Evolutionary conservation across 768 basidiomycete genomes (phyloP).

Genomic region (Phylloporus sp.): DNA sequence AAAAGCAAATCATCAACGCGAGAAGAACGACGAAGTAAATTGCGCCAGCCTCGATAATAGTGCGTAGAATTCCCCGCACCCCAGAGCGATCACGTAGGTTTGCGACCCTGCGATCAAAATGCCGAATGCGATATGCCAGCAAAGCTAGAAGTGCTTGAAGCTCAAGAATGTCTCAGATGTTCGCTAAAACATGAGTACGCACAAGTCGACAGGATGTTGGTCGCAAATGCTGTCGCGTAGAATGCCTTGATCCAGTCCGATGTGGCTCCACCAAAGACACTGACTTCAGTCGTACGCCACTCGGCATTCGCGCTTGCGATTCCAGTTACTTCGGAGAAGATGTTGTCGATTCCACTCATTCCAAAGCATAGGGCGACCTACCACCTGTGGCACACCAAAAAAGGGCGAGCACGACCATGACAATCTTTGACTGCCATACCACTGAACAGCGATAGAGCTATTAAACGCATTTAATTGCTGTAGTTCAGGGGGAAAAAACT

Average conservation of each 20-base stretch:
- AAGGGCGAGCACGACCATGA: constrained; percentile 5
- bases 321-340: constrained; percentile 4
- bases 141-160: not conserved
- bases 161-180: not conserved
- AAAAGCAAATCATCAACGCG: not conserved
- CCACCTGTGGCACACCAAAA: constrained; percentile 5
- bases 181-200: not conserved
- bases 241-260: constrained; percentile 5
- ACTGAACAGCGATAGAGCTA: constrained; percentile 13
- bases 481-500: not conserved
- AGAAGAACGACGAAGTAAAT: constrained; percentile 9
- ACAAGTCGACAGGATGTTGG: constrained; percentile 12
- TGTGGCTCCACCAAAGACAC: constrained; percentile 1
- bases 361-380: not conserved
- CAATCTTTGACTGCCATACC: constrained; percentile 5
- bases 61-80: not conserved
- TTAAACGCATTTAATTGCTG: not conserved
- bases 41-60: constrained; percentile 8
- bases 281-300: not conserved
- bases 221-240: constrained; percentile 1
- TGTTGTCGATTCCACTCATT: not conserved
- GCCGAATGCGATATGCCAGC: constrained; percentile 6
- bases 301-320: not conserved
- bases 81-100: not conserved
- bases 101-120: not conserved